phyloP scores from a whole-genome alignment of 169 alveolate species.

The Amoebophrya sp. region DNA sequence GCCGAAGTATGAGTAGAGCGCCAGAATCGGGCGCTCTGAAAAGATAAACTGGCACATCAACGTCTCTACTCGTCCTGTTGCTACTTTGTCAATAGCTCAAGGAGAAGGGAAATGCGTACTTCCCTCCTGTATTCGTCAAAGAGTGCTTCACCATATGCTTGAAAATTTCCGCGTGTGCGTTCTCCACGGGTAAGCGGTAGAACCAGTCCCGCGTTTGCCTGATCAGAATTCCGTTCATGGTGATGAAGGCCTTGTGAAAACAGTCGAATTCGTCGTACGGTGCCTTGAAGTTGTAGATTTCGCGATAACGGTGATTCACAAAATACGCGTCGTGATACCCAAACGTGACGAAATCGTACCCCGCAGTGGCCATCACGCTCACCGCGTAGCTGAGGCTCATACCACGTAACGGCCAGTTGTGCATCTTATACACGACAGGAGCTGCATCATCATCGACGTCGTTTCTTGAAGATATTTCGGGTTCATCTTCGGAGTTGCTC shows the following conservation, averaged over 20 bases:
- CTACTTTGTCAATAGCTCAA: neutral
- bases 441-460: no score
- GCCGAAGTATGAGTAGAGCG: no score
- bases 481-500: no score
- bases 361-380: neutral
- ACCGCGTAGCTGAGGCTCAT: neutral
- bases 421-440: no score
- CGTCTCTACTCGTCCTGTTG: no score
- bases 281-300: neutral
- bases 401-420: neutral
- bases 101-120: neutral
- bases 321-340: slow-evolving; percentile 18
- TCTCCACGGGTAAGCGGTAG: neutral
- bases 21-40: no score
- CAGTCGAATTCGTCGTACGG: slow-evolving; percentile 17
- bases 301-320: neutral
- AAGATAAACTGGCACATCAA: no score
- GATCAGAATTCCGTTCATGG: neutral
- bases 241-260: neutral
- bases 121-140: neutral
- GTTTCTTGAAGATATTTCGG: no score
- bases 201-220: neutral
- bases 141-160: neutral
- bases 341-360: neutral
- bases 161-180: neutral